Evolutionary conservation across 2,329 filamentous ascomycete genomes (phyloP).

Genomic region (Graphilbum sp.): DNA sequence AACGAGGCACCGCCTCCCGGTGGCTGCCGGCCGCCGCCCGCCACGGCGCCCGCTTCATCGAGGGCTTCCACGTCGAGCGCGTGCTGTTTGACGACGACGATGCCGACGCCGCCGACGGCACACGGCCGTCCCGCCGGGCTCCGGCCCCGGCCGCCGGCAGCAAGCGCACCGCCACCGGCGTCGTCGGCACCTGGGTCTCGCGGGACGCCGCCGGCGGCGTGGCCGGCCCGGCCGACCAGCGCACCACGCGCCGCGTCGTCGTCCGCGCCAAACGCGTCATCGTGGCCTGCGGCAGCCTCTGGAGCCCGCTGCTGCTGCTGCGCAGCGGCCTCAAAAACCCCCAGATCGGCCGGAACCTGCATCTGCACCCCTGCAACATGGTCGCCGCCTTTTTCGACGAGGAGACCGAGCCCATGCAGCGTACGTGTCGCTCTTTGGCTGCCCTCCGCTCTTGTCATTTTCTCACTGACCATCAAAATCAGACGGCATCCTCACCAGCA

Average conservation of each 20-base stretch:
- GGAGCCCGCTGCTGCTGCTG: constrained; percentile 59
- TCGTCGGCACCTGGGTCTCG: constrained; percentile 60
- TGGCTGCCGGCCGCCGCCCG: constrained; percentile 67
- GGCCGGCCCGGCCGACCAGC: constrained; percentile 26
- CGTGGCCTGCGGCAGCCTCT: constrained; percentile 58
- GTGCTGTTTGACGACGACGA: constrained; percentile 47
- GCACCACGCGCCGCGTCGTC: constrained; percentile 42
- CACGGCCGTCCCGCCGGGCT: neutral
- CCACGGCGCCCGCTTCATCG: constrained; percentile 65
- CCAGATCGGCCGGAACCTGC: constrained; percentile 67
- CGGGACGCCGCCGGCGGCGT: constrained; percentile 47
- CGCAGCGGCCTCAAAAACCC: constrained; percentile 68
- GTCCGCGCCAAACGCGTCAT: constrained; percentile 71
- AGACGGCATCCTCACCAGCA: constrained; percentile 64
- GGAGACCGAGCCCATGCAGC: constrained; percentile 54
- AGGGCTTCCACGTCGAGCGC: constrained; percentile 59
- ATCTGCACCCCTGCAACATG: constrained; percentile 59
- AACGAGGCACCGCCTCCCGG: constrained; percentile 61
- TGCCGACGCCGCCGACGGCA: constrained; percentile 13
- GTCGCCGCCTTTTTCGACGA: constrained; percentile 49
- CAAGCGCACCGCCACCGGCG: constrained; percentile 44
- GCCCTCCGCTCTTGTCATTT: no score
- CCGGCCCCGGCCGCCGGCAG: no score
- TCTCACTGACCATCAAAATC: no score
- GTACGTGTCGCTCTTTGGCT: constrained; percentile 11